Evolutionary conservation across 2,329 filamentous ascomycete genomes (phyloP), one percentile per base, ranked within the genome.

Genomic region (Scolecobasidium constrictum): DNA sequence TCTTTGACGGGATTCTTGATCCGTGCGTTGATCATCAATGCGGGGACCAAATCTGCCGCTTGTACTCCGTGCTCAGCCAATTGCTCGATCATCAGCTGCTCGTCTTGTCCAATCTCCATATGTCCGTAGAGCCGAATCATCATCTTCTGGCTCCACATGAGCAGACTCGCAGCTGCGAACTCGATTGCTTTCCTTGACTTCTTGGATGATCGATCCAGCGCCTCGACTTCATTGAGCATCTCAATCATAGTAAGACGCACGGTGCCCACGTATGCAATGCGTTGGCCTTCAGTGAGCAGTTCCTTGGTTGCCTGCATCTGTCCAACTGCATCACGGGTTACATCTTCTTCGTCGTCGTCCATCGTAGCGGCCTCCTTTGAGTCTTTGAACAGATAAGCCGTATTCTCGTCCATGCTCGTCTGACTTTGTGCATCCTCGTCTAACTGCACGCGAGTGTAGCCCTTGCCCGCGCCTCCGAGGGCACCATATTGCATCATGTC

Each of bases 21-120:
- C 40, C 87, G 76, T 11, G 92, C 78, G 61, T 96, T 98, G 48
- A 86, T 79, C 81, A 94, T 94, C 35, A 98, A 70, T 1, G 85
- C 77, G 0, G 85, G 82, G 0, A 86, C 88, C 45, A 98, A 68
- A 59, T 98, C 92, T 35, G 71, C 68, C 1, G 92, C 82, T 48
- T 86, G 71, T 5, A 98, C 87, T 4, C 90, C 92, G 63, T 98
- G 92, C 45, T 92, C 84, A 11, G 85, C 82, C 46, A 98, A 71
- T 62, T 98, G 92, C 65, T 98, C 92, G 51, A 98, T 95, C 92
- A 98, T 98, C 60, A 98, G 71, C 67, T 98, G 92, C 63, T 98
- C 92, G 46, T 63, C 61, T 17, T 19, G 35, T 55, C 81, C 87
- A 54, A 98, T 93, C 47, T 98, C 92, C 92, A 98, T 98, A 62